phyloP scores from a whole-genome alignment of 345 rosid species.

The Isatis tinctoria region DNA sequence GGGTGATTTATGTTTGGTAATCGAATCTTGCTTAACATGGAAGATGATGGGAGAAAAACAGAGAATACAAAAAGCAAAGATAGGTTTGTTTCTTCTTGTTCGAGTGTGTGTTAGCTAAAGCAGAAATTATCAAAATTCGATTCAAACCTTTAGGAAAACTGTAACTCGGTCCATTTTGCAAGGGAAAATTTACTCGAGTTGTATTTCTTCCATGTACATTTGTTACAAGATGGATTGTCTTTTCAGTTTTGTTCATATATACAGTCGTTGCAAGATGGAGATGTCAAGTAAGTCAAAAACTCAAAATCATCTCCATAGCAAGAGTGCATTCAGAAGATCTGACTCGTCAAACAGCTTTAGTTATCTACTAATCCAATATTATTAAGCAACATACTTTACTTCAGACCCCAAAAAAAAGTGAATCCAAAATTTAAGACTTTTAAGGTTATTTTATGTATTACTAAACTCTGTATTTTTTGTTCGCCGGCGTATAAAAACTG shows the following conservation, averaged over 20 bases:
- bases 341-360: too few species aligned
- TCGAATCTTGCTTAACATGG: conserved; percentile 15
- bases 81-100: conserved; percentile 8
- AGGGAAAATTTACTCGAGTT: not conserved
- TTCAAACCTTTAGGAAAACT: not conserved
- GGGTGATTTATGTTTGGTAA: not conserved
- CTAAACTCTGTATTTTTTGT: too few species aligned
- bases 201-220: not conserved
- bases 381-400: too few species aligned
- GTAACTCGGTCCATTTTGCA: not conserved
- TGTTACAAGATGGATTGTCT: not conserved
- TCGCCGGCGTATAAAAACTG: too few species aligned
- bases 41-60: not conserved
- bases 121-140: not conserved
- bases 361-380: too few species aligned
- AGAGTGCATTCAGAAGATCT: too few species aligned
- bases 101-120: conserved; percentile 5
- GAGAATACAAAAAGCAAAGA: conserved; percentile 6
- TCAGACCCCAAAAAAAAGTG: not conserved
- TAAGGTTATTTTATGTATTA: too few species aligned
- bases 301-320: too few species aligned
- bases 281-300: too few species aligned
- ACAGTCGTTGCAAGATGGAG: too few species aligned
- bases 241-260: too few species aligned
- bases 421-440: not conserved